Evolutionary conservation across 495 filamentous ascomycete species (phyloP).

Genomic region (Penicillium ucsense): DNA sequence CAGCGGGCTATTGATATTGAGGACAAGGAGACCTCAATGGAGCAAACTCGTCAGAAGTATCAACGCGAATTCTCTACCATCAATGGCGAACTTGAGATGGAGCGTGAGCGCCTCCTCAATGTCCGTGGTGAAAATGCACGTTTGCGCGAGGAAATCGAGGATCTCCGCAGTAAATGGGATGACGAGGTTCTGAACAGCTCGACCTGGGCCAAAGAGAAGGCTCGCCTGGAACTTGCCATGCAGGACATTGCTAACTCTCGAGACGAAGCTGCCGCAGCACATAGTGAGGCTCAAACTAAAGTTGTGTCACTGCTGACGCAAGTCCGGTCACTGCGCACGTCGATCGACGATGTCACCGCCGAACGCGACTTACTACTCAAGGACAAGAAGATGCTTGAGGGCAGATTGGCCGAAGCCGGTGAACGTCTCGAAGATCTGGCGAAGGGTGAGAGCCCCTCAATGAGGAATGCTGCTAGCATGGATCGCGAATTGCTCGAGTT

Average conservation of each 20-base stretch:
- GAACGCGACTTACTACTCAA: constrained; percentile 79
- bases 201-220: constrained; percentile 97
- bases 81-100: constrained; percentile 85
- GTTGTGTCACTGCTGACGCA: constrained; percentile 87
- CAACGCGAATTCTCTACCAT: constrained; percentile 83
- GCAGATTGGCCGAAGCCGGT: constrained; percentile 78
- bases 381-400: constrained; percentile 84
- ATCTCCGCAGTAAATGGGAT: constrained; percentile 94
- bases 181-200: constrained; percentile 96
- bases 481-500: constrained; percentile 86
- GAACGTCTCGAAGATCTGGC: constrained; percentile 87
- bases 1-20: constrained; percentile 93
- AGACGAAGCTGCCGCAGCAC: constrained; percentile 84
- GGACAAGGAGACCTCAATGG: constrained; percentile 92
- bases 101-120: constrained; percentile 73
- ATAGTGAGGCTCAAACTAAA: constrained; percentile 90
- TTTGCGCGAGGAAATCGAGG: constrained; percentile 87
- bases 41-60: constrained; percentile 96
- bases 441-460: constrained; percentile 75
- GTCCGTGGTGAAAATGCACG: constrained; percentile 59
- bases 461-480: constrained; percentile 83
- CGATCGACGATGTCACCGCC: constrained; percentile 73
- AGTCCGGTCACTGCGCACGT: constrained; percentile 72
- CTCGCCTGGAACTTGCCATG: constrained; percentile 79
- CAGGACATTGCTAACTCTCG: constrained; percentile 82